Evolutionary conservation across 1,284 basidiomycete species (phyloP).

Genomic region (Ustilago crameri): DNA sequence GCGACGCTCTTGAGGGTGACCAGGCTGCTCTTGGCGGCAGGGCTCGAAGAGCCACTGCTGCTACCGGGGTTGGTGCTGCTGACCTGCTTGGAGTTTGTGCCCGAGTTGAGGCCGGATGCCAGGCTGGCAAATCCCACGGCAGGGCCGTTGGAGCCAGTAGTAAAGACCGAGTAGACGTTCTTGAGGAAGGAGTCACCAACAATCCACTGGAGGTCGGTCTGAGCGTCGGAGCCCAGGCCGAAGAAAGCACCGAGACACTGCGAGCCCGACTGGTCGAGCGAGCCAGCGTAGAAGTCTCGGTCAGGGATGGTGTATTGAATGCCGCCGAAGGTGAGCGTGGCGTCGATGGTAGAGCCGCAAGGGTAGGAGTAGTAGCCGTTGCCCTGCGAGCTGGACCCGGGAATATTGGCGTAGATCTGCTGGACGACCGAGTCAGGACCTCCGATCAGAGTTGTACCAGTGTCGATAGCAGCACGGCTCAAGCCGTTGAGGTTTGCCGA

Average conservation of each 20-base stretch:
- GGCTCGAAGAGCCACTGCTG: constrained; percentile 11
- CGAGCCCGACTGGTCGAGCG: constrained; percentile 25
- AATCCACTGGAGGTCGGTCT: constrained; percentile 57
- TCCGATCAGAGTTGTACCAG: constrained; percentile 64
- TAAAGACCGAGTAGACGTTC: constrained; percentile 60
- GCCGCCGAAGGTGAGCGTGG: constrained; percentile 55
- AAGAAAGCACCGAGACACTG: constrained; percentile 62
- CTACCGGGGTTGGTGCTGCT: constrained; percentile 7
- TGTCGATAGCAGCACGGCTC: constrained; percentile 59
- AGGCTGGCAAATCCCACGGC: constrained; percentile 58
- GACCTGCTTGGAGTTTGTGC: constrained; percentile 42
- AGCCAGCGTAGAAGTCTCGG: constrained; percentile 42
- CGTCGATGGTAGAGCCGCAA: constrained; percentile 41
- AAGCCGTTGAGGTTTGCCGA: constrained; percentile 25
- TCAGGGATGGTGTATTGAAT: constrained; percentile 50
- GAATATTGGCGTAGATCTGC: constrained; percentile 54
- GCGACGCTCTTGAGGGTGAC: constrained; percentile 1
- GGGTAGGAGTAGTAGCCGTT: constrained; percentile 63
- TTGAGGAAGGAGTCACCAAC: constrained; percentile 63
- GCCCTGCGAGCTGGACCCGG: constrained; percentile 32
- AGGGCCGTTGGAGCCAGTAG: constrained; percentile 23
- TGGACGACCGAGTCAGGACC: constrained; percentile 53
- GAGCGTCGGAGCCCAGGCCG: constrained; percentile 34
- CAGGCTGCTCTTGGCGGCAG: constrained; percentile 5
- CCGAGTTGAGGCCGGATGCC: constrained; percentile 47